These are phyloP conservation scores for Mesostigma viride DNA, from an alignment of 139 green algal genomes.

Conservation along the genomic window DNA sequence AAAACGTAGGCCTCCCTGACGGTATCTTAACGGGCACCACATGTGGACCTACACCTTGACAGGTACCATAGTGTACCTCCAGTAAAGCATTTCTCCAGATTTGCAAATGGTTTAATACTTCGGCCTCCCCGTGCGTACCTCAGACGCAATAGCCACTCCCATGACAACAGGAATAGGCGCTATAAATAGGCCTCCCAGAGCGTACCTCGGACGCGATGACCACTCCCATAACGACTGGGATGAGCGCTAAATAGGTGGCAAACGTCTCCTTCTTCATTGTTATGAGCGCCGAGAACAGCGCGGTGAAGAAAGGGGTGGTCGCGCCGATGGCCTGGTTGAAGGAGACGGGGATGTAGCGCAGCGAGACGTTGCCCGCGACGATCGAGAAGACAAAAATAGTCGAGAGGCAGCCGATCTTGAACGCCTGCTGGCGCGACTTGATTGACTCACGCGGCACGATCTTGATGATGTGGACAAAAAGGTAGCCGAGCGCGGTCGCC, in stretches of 20 bases:
- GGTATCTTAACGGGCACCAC: no score
- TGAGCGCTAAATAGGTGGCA: conserved; percentile 66
- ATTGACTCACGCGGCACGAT: conserved; percentile 52
- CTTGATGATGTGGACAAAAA: conserved; percentile 6
- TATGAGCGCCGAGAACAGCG: conserved; percentile 56
- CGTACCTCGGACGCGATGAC: conserved; percentile 64
- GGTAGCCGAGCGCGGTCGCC: conserved; percentile 51
- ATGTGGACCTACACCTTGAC: no score
- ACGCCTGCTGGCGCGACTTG: conserved; percentile 49
- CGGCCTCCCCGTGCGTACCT: no score
- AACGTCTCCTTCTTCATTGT: conserved; percentile 41
- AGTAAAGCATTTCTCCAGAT: no score
- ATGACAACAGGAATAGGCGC: no score
- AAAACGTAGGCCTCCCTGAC: no score
- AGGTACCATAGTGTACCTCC: no score
- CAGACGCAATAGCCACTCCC: no score
- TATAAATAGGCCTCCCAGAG: no score
- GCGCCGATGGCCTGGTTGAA: conserved; percentile 91
- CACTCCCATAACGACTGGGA: conserved; percentile 80
- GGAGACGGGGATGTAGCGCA: conserved; percentile 75
- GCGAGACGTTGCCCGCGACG: conserved; percentile 76
- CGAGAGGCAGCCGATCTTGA: conserved; percentile 64
- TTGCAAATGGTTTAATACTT: no score
- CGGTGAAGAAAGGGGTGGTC: conserved; percentile 91
- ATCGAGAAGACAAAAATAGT: conserved; percentile 76